Percentiles rank a stretch among this genome's conserved stretches.
Conservation (phyloP, 139 green algal genomes). For the Yamagishiella unicocca region DNA sequence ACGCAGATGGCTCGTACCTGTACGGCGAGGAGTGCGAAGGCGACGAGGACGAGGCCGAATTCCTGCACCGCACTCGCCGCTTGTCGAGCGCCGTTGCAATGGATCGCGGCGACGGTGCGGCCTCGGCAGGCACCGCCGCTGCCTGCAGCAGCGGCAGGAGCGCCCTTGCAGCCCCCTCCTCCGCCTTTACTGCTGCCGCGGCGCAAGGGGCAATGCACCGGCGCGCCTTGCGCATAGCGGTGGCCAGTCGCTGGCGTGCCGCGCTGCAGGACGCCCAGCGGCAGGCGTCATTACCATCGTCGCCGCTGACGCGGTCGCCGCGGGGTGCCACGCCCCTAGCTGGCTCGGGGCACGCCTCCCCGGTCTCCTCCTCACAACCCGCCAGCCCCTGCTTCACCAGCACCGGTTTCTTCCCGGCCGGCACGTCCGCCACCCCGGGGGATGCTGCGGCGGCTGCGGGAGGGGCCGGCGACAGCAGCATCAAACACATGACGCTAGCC, state of each 20-base stretch:
- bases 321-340: neutral
- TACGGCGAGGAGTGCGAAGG: no score
- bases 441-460: neutral
- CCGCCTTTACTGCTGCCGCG: neutral
- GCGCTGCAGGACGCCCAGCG: conserved; percentile 34
- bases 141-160: no score
- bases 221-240: neutral
- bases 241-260: conserved; percentile 25
- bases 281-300: neutral
- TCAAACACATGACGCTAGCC: neutral
- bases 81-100: no score
- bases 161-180: no score
- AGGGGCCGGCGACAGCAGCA: no score
- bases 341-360: neutral
- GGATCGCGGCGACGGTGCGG: no score
- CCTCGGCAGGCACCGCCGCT: no score
- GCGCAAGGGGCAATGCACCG: conserved; percentile 6
- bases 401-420: neutral
- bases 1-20: no score
- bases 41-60: no score
- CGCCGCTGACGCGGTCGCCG: neutral
- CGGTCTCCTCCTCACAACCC: neutral
- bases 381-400: neutral
- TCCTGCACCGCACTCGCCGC: no score
- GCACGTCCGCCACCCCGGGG: neutral